A percentile compares a stretch with the other conserved stretches of the same genome.
Conservation (phyloP, 2,329 filamentous ascomycete genomes). For the Rutstroemia sp. region DNA sequence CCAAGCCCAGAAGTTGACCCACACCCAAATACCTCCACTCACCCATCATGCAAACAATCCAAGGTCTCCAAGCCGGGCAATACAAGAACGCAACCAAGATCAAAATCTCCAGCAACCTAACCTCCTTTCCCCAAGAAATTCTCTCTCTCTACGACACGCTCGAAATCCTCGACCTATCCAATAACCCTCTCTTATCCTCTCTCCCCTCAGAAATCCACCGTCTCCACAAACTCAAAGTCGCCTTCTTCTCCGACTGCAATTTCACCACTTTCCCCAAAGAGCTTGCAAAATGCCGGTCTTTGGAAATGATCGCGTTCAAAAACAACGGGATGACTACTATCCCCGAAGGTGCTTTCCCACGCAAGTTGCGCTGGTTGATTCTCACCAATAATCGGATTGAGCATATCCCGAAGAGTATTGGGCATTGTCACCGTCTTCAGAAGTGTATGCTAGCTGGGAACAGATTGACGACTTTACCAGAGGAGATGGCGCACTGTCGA, state of each 20-base stretch:
- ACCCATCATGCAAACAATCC: constrained; percentile 18
- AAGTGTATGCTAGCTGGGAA: constrained; percentile 45
- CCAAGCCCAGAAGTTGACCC: not conserved
- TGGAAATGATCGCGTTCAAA: constrained; percentile 45
- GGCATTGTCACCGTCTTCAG: constrained; percentile 36
- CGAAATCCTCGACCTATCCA: constrained; percentile 42
- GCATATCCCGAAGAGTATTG: constrained; percentile 35
- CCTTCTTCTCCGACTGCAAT: constrained; percentile 40
- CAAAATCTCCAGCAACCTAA: constrained; percentile 23
- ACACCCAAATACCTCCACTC: not conserved
- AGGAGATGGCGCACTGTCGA: constrained; percentile 36
- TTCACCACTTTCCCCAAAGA: constrained; percentile 37
- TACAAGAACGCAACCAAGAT: constrained; percentile 22
- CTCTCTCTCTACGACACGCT: constrained; percentile 35
- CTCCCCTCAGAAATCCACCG: constrained; percentile 34
- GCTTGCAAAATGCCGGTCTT: constrained; percentile 35
- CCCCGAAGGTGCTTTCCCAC: constrained; percentile 36
- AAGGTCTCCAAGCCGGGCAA: constrained; percentile 19
- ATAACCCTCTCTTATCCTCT: constrained; percentile 32
- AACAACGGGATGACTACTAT: constrained; percentile 38
- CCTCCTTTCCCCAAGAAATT: constrained; percentile 35
- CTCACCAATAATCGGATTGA: constrained; percentile 39
- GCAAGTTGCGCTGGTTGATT: constrained; percentile 40
- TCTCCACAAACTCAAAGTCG: constrained; percentile 38
- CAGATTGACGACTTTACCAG: constrained; percentile 33